Conservation (phyloP, 2,329 filamentous ascomycete genomes). For the Penicillium sp. region DNA sequence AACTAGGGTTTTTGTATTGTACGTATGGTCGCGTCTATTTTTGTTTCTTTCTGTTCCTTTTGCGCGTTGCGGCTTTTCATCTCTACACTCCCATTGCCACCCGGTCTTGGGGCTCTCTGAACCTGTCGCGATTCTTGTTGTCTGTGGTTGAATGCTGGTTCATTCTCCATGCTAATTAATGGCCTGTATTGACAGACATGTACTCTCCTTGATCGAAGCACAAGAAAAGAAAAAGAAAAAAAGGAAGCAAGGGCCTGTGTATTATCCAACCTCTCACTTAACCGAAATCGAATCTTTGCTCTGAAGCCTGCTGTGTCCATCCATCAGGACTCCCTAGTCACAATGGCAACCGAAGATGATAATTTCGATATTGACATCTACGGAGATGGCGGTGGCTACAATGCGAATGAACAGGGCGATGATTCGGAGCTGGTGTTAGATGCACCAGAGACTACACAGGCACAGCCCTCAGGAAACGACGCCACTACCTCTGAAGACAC, state of each 20-base stretch:
- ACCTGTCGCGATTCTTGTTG: neutral
- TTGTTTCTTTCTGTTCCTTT: conserved; percentile 10
- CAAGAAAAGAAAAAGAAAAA: conserved; percentile 25
- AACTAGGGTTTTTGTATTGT: conserved; percentile 35
- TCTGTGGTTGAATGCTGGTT: conserved; percentile 8
- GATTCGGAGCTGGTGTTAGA: conserved; percentile 36
- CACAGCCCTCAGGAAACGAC: neutral
- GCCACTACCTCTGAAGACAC: neutral
- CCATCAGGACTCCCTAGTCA: conserved; percentile 25
- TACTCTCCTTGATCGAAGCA: conserved; percentile 39
- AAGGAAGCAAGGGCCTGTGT: conserved; percentile 38
- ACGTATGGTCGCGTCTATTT: conserved; percentile 39
- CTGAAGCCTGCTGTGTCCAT: conserved; percentile 25
- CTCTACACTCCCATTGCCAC: neutral
- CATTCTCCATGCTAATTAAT: conserved; percentile 41
- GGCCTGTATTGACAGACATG: conserved; percentile 42
- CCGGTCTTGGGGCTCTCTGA: neutral
- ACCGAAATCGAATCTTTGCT: conserved; percentile 37
- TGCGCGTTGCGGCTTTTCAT: neutral
- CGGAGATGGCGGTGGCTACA: conserved; percentile 57
- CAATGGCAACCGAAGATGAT: conserved; percentile 61
- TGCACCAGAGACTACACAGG: neutral
- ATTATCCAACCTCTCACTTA: conserved; percentile 32
- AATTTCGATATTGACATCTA: conserved; percentile 73
- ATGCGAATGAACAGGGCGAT: conserved; percentile 48